Evolutionary conservation across 495 filamentous ascomycete species (phyloP), one percentile per base, ranked within the genome.

Genomic region (Penicillium paradoxum): DNA sequence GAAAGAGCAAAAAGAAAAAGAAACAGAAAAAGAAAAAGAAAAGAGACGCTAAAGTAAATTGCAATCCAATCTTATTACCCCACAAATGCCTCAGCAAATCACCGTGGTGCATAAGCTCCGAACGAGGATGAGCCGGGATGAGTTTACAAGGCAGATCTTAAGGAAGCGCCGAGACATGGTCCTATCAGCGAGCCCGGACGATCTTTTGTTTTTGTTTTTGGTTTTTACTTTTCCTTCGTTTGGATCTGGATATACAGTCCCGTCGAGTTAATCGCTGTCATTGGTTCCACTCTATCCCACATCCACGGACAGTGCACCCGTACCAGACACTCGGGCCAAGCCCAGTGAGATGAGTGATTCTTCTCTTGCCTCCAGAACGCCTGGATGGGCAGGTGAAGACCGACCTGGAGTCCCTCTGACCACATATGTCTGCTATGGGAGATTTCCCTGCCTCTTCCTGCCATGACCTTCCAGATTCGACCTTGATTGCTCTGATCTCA

Each of bases 291-390:
- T 49, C 15, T 15, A 53, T 51, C 34, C 61, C 57, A 60, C 51
- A 51, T 51, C 54, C 51, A 60, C 51, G 58, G 54, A 57, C 54
- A 42, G 53, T 49, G 46, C 53, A 56, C 55, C 43, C 49, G 53
- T 59, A 57, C 62, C 58, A 64, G 55, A 56, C 50, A 52, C 55
- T 62, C 61, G 61, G 61, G 54, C 48, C 58, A 44, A 27, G 18
- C n/a, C n/a, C 32, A 13, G 13, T 4, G 4, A n/a, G 32, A n/a
- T 6, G 9, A 27, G 3, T 27, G 3, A 8, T 8, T 8, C 25
- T 4, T 27, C 25, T 27, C 25, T 27, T 27, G 6, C 10, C 10
- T 6, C 29, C 10, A 30, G 4, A 19, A 33, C 29, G 25, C 39
- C 32, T 33, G 32, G 45, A 36, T 19, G 33, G 32, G 42, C 27